Conservation (phyloP, 2,329 filamentous ascomycete genomes). For the Neurospora sp. region DNA sequence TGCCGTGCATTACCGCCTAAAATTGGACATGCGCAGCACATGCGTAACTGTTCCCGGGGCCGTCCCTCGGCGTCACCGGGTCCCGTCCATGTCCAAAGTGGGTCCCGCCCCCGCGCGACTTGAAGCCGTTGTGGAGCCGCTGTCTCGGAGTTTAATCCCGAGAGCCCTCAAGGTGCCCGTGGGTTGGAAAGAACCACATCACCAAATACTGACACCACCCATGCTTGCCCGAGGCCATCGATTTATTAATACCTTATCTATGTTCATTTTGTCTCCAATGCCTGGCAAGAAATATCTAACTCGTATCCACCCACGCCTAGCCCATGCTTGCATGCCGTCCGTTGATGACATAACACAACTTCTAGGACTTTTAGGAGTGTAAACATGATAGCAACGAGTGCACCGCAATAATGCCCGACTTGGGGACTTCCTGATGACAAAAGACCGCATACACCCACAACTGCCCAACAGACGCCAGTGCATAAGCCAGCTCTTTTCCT, state of each 20-base stretch:
- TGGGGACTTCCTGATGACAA: background rate
- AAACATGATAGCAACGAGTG: background rate
- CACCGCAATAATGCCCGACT: background rate
- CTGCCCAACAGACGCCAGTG: background rate
- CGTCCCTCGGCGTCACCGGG: background rate
- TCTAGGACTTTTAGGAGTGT: background rate
- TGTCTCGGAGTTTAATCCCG: background rate
- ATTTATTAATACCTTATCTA: background rate
- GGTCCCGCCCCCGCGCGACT: background rate
- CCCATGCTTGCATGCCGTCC: background rate
- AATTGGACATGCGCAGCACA: background rate
- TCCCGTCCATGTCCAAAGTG: background rate
- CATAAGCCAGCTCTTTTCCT: background rate
- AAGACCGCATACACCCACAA: background rate
- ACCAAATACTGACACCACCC: too few species aligned
- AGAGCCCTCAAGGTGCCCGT: background rate
- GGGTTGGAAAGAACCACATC: too few species aligned
- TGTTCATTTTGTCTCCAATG: background rate
- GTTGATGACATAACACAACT: background rate
- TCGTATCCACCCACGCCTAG: background rate
- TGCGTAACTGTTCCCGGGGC: background rate
- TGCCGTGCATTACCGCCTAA: slow-evolving; percentile 29
- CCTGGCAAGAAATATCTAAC: background rate
- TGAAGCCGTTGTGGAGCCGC: background rate
- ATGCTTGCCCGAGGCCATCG: background rate